Conservation (phyloP, 495 filamentous ascomycete species). For the Neurospora sp. region DNA sequence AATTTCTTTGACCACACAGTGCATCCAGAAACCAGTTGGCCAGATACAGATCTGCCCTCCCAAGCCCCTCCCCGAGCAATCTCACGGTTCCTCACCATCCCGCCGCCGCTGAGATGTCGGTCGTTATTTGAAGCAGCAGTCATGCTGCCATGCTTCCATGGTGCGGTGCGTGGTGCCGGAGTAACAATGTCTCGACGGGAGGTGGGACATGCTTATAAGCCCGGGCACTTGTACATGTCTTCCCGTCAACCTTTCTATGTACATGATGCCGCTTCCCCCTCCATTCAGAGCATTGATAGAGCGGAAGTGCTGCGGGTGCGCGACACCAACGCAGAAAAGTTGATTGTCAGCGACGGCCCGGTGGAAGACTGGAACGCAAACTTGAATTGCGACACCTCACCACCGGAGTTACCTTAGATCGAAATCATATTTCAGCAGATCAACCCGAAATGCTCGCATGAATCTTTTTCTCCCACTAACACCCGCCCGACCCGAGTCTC, state of each 20-base stretch:
- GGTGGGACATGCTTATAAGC: not conserved
- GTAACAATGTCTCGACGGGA: not conserved
- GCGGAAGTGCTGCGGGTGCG: not conserved
- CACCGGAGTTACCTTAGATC: not conserved
- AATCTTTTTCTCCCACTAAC: not conserved
- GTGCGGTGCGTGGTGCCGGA: not conserved
- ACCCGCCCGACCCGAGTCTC: not conserved
- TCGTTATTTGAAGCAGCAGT: not conserved
- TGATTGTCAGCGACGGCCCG: not conserved
- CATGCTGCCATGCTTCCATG: not conserved
- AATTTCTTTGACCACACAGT: conserved; percentile 6
- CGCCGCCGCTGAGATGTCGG: not conserved
- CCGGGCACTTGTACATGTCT: not conserved
- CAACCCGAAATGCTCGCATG: not conserved
- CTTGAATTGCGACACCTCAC: not conserved
- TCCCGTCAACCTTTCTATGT: not conserved
- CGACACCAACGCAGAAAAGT: not conserved
- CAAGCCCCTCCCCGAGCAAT: not conserved
- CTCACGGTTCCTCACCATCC: not conserved
- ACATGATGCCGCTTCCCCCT: not conserved
- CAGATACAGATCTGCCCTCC: conserved; percentile 5
- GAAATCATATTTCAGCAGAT: not conserved
- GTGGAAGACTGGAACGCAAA: not conserved
- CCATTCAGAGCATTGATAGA: not conserved
- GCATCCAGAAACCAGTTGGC: conserved; percentile 1